phyloP scores from a whole-genome alignment of 495 filamentous ascomycete species.

The Cetradonia linearis region DNA sequence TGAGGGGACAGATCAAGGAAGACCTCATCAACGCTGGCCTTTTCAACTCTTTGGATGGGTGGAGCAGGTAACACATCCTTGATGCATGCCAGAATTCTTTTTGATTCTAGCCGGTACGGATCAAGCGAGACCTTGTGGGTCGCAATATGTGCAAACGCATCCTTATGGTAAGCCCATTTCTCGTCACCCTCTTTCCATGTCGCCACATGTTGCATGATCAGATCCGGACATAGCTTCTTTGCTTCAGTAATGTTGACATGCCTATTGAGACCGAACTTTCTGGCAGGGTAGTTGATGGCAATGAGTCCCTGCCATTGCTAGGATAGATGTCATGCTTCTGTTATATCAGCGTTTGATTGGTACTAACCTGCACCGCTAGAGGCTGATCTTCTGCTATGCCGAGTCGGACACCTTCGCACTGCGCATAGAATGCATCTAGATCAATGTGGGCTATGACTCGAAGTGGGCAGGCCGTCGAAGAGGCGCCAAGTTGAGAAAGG shows the following conservation, averaged over 20 bases:
- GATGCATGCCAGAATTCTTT: slow-evolving; percentile 71
- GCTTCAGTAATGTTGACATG: slow-evolving; percentile 70
- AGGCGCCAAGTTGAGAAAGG: slow-evolving; percentile 61
- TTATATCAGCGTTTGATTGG: neutral
- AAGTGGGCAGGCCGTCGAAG: slow-evolving; percentile 62
- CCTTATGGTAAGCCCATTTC: slow-evolving; percentile 82
- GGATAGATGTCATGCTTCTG: slow-evolving; percentile 8
- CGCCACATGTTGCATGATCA: slow-evolving; percentile 85
- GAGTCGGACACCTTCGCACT: slow-evolving; percentile 86
- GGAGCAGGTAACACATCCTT: slow-evolving; percentile 56
- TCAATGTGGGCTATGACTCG: slow-evolving; percentile 87
- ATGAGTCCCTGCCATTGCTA: slow-evolving; percentile 65
- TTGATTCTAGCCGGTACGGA: slow-evolving; percentile 77
- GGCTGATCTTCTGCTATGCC: slow-evolving; percentile 62
- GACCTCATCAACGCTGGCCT: slow-evolving; percentile 84
- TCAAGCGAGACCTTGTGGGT: slow-evolving; percentile 91
- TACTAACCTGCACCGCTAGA: slow-evolving; percentile 71
- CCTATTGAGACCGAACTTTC: slow-evolving; percentile 64
- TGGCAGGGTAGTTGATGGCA: slow-evolving; percentile 89
- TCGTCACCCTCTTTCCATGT: slow-evolving; percentile 89
- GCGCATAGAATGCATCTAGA: slow-evolving; percentile 96
- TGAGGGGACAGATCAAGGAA: slow-evolving; percentile 85
- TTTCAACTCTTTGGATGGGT: slow-evolving; percentile 66
- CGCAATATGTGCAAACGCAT: slow-evolving; percentile 60
- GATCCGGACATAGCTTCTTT: slow-evolving; percentile 73